Conservation (phyloP, 371 early-diverging fungal genomes). For the Parasitella parasitica region DNA sequence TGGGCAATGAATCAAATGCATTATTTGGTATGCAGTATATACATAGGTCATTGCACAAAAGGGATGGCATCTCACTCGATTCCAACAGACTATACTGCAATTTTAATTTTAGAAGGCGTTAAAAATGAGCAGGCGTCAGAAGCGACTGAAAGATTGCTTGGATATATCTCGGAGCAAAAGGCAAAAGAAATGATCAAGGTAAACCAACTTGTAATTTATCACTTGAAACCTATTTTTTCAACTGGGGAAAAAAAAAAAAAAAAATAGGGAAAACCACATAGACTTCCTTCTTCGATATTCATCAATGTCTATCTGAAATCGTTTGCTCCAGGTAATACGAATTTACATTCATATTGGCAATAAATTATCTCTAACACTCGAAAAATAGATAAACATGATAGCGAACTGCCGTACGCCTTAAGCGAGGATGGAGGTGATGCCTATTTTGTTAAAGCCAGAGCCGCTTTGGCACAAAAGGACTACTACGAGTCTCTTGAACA, state of each 20-base stretch:
- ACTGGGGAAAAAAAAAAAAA: too few relatives aligned
- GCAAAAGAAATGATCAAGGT: constrained; percentile 73
- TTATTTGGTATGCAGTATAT: constrained; percentile 46
- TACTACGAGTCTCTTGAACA: constrained; percentile 69
- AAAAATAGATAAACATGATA: background rate
- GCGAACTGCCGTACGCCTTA: constrained; percentile 20
- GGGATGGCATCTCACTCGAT: background rate
- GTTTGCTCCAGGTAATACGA: constrained; percentile 59
- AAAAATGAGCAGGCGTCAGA: constrained; percentile 73
- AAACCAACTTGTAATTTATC: background rate
- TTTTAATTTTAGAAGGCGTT: constrained; percentile 91
- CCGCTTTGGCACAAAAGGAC: constrained; percentile 48
- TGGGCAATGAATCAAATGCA: constrained; percentile 24
- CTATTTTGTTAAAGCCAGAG: constrained; percentile 45
- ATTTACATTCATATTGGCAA: background rate
- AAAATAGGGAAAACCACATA: constrained; percentile 43
- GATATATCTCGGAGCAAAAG: constrained; percentile 71
- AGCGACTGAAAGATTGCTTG: constrained; percentile 84
- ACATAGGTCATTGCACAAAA: background rate
- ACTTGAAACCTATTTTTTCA: too few relatives aligned
- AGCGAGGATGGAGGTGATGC: constrained; percentile 41
- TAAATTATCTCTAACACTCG: background rate
- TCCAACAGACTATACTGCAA: constrained; percentile 77
- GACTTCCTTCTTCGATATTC: constrained; percentile 88
- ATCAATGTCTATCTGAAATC: constrained; percentile 85